Evolutionary conservation across 495 filamentous ascomycete species (phyloP).

Genomic region (Trichoderma orchidacearum): DNA sequence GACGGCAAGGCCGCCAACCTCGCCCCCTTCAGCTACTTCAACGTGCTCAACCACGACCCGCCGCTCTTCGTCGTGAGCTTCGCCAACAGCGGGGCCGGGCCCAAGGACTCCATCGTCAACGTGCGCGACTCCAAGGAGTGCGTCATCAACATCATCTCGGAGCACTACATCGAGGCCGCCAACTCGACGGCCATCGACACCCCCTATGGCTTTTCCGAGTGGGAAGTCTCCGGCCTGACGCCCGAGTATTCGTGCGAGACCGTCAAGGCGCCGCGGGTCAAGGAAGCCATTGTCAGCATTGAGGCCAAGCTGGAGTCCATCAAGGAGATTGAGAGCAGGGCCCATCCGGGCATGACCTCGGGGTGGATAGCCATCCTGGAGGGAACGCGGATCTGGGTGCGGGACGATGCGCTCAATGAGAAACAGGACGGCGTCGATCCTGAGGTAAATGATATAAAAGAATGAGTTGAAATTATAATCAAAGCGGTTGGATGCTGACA

Average conservation of each 20-base stretch:
- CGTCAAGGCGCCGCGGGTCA: conserved; percentile 60
- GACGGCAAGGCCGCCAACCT: conserved; percentile 47
- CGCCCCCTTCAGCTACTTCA: conserved; percentile 77
- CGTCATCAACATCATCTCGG: conserved; percentile 76
- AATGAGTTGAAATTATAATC: not conserved
- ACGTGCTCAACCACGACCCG: conserved; percentile 77
- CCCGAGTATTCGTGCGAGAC: conserved; percentile 45
- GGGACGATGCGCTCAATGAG: conserved; percentile 79
- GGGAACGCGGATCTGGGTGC: conserved; percentile 75
- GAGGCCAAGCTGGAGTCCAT: conserved; percentile 64
- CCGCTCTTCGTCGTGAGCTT: conserved; percentile 80
- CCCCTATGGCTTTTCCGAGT: conserved; percentile 69
- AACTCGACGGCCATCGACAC: conserved; percentile 68
- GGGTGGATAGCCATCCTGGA: conserved; percentile 68
- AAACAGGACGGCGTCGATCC: conserved; percentile 59
- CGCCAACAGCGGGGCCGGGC: conserved; percentile 27
- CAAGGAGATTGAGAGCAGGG: conserved; percentile 61
- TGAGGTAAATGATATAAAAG: conserved; percentile 12
- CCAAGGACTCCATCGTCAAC: conserved; percentile 71
- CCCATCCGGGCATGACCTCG: conserved; percentile 54
- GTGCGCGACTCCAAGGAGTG: conserved; percentile 58
- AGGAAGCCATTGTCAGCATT: conserved; percentile 68
- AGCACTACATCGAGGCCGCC: conserved; percentile 78
- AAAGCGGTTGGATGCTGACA: not conserved
- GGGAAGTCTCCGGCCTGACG: conserved; percentile 64